Conservation (phyloP, 331 rosid species). For the Acacia concinna region DNA sequence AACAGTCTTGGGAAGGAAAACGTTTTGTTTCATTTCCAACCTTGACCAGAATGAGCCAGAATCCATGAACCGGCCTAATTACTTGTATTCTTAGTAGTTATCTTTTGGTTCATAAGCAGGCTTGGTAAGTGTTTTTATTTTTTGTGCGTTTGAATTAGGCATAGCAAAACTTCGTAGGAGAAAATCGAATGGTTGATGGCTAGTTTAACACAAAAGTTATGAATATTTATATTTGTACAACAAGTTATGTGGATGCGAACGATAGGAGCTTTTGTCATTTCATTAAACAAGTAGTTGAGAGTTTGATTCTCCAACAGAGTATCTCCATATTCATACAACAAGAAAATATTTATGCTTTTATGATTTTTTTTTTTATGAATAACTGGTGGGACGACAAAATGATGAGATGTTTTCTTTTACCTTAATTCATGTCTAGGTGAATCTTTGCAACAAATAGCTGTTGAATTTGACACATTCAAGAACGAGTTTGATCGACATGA, state of each 20-base stretch:
- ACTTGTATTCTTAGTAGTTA: too few relatives aligned
- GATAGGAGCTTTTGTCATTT: neutral
- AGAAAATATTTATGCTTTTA: neutral
- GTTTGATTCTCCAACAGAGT: neutral
- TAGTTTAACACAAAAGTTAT: too few relatives aligned
- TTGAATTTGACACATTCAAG: slow-evolving; percentile 56
- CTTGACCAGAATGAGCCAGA: neutral
- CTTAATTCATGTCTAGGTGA: slow-evolving; percentile 22
- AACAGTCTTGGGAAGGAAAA: too few relatives aligned
- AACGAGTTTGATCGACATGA: slow-evolving; percentile 59
- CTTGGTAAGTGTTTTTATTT: neutral
- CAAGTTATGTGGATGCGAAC: too few relatives aligned
- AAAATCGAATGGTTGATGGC: too few relatives aligned
- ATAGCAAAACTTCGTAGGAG: too few relatives aligned
- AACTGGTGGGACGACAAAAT: neutral
- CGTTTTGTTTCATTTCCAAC: neutral
- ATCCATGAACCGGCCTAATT: too few relatives aligned
- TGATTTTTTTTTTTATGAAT: too few relatives aligned
- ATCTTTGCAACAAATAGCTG: slow-evolving; percentile 42
- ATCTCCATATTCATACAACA: neutral
- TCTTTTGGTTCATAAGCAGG: neutral
- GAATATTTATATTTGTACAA: too few relatives aligned
- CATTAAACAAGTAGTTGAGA: neutral
- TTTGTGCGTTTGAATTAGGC: too few relatives aligned
- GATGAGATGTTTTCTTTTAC: neutral